Base-by-base conservation (phyloP, 148 eudicot species). In the Heliamphora exappendiculata region DNA sequence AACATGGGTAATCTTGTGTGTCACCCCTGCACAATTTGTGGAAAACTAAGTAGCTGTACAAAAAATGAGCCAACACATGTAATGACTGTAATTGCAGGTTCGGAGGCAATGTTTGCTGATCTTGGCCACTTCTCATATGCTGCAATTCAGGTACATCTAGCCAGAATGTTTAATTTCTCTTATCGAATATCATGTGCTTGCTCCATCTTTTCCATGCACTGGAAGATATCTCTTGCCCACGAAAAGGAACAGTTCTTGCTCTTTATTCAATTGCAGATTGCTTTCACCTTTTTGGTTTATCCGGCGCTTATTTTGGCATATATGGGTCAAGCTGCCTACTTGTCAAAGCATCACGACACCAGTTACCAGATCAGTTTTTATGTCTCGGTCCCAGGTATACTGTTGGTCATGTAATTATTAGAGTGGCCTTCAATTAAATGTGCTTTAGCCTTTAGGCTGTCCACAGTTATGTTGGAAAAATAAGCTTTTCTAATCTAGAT, bases 91-190 rank as follows among this genome's bases (percentile, higher is more conserved):
- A 29, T 29, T 83, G 82, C 86, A 94, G 98, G 98, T 42, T 94
- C 98, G 28, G 98, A 94, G 78, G 94, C 93, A 57, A 94, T 94
- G 98, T 94, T 94, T 85, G 97, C 98, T 72, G 98, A 94, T 85
- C 88, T 94, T 70, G 98, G 98, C 70, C 98, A 94, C 82, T 94
- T 91, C 87, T 89, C 98, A 41, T 85, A 91, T 76, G 76, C 85
- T 68, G 97, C 98, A 72, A 94, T 94, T 84, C 98, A 91, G 94
- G 98, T 93, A 82, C 51, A 72, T 67, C 78, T 76, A 42, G 57
- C 41, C 41, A 22, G 14, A 44, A 68, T n/a, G 67, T 58, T 49
- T 34, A 31, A 51, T 33, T 10, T 55, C 20, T 80, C 47, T 26
- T 68, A 71, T 42, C 41, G 37, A 14, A 41, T 36, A 12, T 58